Conservation (phyloP, 2,329 filamentous ascomycete species). For the Exserohilum turcica region DNA sequence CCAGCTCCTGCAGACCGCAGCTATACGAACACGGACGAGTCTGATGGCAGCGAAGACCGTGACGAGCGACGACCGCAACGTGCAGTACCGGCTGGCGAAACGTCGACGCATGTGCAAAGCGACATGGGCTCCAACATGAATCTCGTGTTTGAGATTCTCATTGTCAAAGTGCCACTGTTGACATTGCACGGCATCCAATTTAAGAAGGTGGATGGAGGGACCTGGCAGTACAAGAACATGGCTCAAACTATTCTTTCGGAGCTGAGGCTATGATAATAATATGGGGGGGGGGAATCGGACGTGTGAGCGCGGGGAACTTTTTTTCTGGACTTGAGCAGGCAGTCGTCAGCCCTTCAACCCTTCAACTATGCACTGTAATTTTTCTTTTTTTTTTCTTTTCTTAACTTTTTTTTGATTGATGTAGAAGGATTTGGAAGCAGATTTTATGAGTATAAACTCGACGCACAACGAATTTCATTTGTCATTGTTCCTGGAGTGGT, state of each 20-base stretch:
- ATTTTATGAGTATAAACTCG: conserved; percentile 13
- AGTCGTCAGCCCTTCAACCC: conserved; percentile 7
- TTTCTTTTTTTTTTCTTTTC: conserved; percentile 11
- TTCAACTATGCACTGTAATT: conserved; percentile 14
- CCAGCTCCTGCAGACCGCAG: conserved; percentile 66
- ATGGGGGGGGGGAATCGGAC: background rate
- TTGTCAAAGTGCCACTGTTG: conserved; percentile 94
- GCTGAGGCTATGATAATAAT: conserved; percentile 50
- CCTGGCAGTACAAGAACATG: conserved; percentile 99
- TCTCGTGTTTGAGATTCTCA: conserved; percentile 91
- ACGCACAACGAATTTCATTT: conserved; percentile 39
- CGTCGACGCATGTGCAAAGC: conserved; percentile 87
- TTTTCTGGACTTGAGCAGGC: conserved; percentile 8
- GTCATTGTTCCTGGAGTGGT: conserved; percentile 19
- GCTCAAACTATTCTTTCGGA: conserved; percentile 92
- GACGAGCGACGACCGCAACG: conserved; percentile 50
- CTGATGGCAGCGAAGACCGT: conserved; percentile 69
- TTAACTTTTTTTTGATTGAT: conserved; percentile 6
- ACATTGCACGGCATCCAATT: conserved; percentile 96
- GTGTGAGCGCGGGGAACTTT: conserved; percentile 5
- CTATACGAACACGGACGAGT: conserved; percentile 86
- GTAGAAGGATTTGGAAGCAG: conserved; percentile 3
- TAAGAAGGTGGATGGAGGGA: conserved; percentile 93
- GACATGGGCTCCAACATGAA: conserved; percentile 85
- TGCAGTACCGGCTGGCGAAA: conserved; percentile 72